A percentile compares a stretch with the other conserved stretches of the same genome.
These are phyloP conservation scores for Boletus reticuloceps DNA, from an alignment of 768 basidiomycete genomes.

Conservation along the genomic window DNA sequence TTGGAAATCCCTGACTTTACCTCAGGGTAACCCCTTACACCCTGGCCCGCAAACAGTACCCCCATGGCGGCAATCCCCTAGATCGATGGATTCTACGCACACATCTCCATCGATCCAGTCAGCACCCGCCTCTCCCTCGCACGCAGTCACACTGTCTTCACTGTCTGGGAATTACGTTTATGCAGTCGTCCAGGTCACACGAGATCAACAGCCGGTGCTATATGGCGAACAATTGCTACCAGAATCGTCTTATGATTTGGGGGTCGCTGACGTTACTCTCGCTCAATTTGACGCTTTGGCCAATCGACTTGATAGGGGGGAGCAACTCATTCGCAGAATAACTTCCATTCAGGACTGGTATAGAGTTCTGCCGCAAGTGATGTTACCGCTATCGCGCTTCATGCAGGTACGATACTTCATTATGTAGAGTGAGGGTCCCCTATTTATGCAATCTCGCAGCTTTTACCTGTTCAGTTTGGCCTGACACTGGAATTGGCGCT, in stretches of 20 bases:
- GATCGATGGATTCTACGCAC: constrained; percentile 51
- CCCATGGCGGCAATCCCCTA: constrained; percentile 33
- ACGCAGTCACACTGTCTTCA: constrained; percentile 82
- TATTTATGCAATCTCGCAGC: constrained; percentile 36
- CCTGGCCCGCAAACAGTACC: constrained; percentile 37
- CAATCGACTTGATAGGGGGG: constrained; percentile 43
- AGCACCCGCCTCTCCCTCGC: constrained; percentile 42
- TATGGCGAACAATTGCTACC: constrained; percentile 78
- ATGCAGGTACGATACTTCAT: constrained; percentile 54
- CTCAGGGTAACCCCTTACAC: constrained; percentile 28
- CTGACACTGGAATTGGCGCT: constrained; percentile 84
- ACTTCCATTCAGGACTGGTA: constrained; percentile 45
- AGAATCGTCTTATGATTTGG: constrained; percentile 66
- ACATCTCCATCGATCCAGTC: constrained; percentile 72
- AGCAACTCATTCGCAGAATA: constrained; percentile 31
- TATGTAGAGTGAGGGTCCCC: not conserved
- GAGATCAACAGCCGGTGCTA: constrained; percentile 87
- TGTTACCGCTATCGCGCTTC: constrained; percentile 74
- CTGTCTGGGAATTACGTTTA: constrained; percentile 87
- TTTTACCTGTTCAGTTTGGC: constrained; percentile 60
- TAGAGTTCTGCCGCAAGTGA: constrained; percentile 43
- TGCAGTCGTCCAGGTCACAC: constrained; percentile 86
- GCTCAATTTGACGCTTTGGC: constrained; percentile 77
- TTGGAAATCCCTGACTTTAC: constrained; percentile 77
- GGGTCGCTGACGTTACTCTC: constrained; percentile 81